Evolutionary conservation across 331 rosid species (phyloP), one percentile per base, ranked within the genome.

Genomic region (Phaseolus coccineus): DNA sequence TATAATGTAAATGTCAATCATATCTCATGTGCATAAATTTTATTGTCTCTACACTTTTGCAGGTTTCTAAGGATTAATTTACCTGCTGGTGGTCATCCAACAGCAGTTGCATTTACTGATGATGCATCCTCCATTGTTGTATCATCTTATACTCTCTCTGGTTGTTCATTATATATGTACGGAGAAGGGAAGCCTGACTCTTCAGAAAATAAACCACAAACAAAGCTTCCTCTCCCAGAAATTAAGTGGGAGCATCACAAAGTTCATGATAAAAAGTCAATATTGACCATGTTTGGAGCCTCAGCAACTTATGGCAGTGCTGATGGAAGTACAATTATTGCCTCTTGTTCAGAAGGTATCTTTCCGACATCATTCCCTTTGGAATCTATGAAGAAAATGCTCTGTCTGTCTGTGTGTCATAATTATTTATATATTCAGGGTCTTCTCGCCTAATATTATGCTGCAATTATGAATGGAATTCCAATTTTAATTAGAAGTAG

Each of bases 261-360:
- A 87, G 92, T 93, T 84, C 99, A 96, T 56, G 94, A 91, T 66
- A 90, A 85, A 82, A 88, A 77, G 79, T 86, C 96, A 69, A 84
- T 93, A 85, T 69, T 96, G 50, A 93, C 94, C 82, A 47, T 96
- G 76, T 91, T 80, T 82, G 94, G 97, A 85, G 44, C 94, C 70
- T 83, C 88, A 37, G 97, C 99, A 9, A 90, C 87, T 77, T 90
- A 93, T 80, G 99, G 99, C 24, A 91, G 76, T 86, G 99, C 96
- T 13, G 99, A 96, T 90, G 97, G 99, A 71, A 93, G 99, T 86
- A 76, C 93, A 53, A 79, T 96, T 56, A 69, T 96, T 82, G 98
- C 83, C 73, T 96, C 99, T 13, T 96, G 98, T 84, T 96, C 99
- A 5, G 99, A 96, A 96, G 97, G 99, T 96, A 90, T 72, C 19